Conservation (phyloP, 108 stramenopile species). For the Aurantiochytrium sp. region DNA sequence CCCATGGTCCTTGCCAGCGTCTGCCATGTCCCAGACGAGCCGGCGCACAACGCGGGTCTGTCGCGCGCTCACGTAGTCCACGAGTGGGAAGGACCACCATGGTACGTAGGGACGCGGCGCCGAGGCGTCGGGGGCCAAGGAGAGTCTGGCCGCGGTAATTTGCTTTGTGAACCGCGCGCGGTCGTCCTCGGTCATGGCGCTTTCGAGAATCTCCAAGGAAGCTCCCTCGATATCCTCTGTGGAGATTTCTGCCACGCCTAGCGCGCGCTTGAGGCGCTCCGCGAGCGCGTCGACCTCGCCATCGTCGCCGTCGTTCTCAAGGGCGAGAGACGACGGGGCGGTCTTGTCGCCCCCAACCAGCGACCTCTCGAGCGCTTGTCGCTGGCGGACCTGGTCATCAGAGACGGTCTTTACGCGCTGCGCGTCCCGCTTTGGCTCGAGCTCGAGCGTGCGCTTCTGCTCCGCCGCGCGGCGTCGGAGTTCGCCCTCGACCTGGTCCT, state of each 20-base stretch:
- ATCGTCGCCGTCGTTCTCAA: background rate
- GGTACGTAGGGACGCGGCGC: background rate
- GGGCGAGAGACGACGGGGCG: background rate
- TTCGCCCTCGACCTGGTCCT: conserved; percentile 7
- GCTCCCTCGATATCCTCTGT: background rate
- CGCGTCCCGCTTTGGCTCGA: background rate
- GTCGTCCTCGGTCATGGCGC: background rate
- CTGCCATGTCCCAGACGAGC: background rate
- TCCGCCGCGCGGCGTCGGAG: background rate
- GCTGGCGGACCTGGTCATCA: background rate
- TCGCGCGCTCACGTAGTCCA: background rate
- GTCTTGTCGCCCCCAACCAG: background rate
- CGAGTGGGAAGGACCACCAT: background rate
- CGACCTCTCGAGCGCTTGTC: background rate
- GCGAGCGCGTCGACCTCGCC: background rate
- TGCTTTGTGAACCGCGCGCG: background rate
- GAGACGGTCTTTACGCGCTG: background rate
- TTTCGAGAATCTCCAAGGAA: background rate
- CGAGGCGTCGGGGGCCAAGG: too few species aligned
- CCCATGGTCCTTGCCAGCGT: background rate
- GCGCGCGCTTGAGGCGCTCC: background rate
- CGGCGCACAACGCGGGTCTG: background rate
- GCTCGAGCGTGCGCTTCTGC: background rate
- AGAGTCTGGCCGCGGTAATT: background rate
- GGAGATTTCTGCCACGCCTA: background rate